Evolutionary conservation across 495 filamentous ascomycete genomes (phyloP).

Genomic region (Trichoderma asperelloides): DNA sequence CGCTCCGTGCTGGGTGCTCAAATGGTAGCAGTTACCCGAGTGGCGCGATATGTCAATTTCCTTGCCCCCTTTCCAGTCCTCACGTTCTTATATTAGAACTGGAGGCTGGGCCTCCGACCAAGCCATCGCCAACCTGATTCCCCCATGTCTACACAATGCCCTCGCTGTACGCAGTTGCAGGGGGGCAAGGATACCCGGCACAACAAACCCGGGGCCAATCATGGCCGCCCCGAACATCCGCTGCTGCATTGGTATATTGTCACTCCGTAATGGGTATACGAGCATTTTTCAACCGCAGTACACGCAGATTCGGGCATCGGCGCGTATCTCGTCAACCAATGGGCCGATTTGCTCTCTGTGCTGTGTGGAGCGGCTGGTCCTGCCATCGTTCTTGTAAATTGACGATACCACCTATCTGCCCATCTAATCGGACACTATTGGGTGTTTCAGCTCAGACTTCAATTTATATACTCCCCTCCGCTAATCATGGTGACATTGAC

Average conservation of each 20-base stretch:
- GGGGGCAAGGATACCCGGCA: background rate
- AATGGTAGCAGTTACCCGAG: background rate
- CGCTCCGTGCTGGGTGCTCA: background rate
- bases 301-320: background rate
- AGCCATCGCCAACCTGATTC: background rate
- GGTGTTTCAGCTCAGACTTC: background rate
- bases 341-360: background rate
- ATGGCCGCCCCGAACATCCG: background rate
- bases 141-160: background rate
- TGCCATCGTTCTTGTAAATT: background rate
- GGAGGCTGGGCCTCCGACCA: background rate
- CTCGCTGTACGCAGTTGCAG: background rate
- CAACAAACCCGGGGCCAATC: background rate
- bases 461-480: background rate
- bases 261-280: background rate
- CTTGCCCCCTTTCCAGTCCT: background rate
- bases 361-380: background rate
- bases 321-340: background rate
- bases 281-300: background rate
- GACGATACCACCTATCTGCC: background rate
- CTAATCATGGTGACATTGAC: background rate
- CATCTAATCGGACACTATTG: background rate
- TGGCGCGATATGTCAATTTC: slow-evolving; percentile 1
- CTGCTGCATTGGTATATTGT: background rate
- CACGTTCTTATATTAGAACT: background rate